These are phyloP conservation scores for Camellia oleifera DNA, from an alignment of 179 eudicot species.

Conservation along the genomic window DNA sequence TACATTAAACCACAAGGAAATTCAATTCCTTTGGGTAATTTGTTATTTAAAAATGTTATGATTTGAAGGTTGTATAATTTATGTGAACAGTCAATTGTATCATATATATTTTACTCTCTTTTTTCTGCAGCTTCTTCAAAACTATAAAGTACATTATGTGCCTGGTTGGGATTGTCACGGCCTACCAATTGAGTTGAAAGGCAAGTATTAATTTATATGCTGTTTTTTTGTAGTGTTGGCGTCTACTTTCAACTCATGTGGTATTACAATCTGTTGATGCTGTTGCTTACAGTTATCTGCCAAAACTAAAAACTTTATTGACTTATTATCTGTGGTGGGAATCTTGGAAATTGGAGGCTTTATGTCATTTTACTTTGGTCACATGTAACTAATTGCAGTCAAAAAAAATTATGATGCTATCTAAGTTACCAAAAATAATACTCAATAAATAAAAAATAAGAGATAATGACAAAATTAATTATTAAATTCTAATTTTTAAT, in stretches of 20 bases:
- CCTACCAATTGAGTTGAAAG: slow-evolving; percentile 94
- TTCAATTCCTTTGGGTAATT: neutral
- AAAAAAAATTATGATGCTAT: neutral
- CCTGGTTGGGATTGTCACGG: slow-evolving; percentile 99
- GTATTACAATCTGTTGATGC: neutral
- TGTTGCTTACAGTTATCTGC: slow-evolving; percentile 2
- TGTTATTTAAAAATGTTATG: neutral
- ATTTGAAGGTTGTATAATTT: neutral
- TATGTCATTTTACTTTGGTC: neutral
- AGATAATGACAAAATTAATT: too few species aligned
- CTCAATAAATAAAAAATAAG: too few species aligned
- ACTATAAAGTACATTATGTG: slow-evolving; percentile 68
- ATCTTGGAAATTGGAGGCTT: neutral
- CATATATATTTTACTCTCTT: slow-evolving; percentile 3
- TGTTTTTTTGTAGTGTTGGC: neutral
- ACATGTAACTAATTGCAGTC: neutral
- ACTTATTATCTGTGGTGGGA: neutral
- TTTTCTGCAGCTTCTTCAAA: slow-evolving; percentile 89
- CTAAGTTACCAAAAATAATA: too few species aligned
- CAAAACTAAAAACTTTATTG: neutral
- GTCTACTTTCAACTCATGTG: neutral
- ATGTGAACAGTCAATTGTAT: neutral
- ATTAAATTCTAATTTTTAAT: too few species aligned
- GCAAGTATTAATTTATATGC: slow-evolving; percentile 36
- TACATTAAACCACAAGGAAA: neutral